Evolutionary conservation across 2,329 filamentous ascomycete species (phyloP).

Genomic region (Colletotrichum theobromicola): DNA sequence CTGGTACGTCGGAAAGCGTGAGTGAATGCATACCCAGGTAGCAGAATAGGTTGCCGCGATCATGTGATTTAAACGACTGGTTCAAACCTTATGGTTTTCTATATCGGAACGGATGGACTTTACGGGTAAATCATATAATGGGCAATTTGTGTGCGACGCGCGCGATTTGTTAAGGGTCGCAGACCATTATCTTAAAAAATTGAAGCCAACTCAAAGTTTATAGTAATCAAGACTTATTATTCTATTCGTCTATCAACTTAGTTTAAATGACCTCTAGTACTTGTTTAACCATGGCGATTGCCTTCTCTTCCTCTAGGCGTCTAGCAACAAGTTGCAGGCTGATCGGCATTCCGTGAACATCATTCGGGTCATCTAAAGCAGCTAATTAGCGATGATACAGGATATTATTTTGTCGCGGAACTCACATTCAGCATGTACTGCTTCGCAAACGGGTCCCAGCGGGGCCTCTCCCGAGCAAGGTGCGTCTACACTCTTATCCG

Average conservation of each 20-base stretch:
- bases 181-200: too few relatives aligned
- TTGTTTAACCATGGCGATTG: constrained; percentile 34
- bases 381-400: not conserved
- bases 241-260: not conserved
- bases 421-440: constrained; percentile 48
- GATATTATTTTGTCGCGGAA: not conserved
- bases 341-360: constrained; percentile 47
- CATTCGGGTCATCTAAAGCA: constrained; percentile 38
- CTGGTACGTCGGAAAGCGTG: too few relatives aligned
- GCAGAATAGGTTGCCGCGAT: too few relatives aligned
- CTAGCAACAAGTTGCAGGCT: constrained; percentile 48
- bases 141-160: too few relatives aligned
- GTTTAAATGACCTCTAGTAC: constrained; percentile 11
- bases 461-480: constrained; percentile 32
- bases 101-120: too few relatives aligned
- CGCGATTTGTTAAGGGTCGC: too few relatives aligned
- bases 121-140: too few relatives aligned
- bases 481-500: constrained; percentile 44
- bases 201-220: not conserved
- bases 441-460: constrained; percentile 40
- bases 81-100: too few relatives aligned
- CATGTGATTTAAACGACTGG: too few relatives aligned
- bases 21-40: too few relatives aligned
- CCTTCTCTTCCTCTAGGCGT: constrained; percentile 47
- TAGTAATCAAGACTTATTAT: not conserved